phyloP scores from a whole-genome alignment of 306 rosid genomes.

The Myrica gale region DNA sequence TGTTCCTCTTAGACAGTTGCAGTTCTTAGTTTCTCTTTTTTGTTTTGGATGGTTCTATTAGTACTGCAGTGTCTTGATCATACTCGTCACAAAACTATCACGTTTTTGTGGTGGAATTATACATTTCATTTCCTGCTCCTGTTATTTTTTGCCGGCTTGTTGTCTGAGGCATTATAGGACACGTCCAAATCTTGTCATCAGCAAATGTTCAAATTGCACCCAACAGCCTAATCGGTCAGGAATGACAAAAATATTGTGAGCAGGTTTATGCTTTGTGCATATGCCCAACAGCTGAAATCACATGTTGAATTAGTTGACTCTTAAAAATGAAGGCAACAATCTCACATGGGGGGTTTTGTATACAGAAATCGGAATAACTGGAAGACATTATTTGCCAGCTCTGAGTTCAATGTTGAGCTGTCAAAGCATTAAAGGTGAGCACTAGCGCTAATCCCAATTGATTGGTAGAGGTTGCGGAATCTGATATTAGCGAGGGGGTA shows the following conservation, averaged over 20 bases:
- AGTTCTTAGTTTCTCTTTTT: slow-evolving; percentile 31
- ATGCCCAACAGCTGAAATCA: neutral
- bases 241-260: neutral
- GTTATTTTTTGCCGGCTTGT: neutral
- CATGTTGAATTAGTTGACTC: slow-evolving; percentile 1
- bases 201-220: neutral
- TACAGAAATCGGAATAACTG: neutral
- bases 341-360: neutral
- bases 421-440: neutral
- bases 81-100: slow-evolving; percentile 8
- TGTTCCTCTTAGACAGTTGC: slow-evolving; percentile 28
- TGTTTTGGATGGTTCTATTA: slow-evolving; percentile 37
- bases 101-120: neutral
- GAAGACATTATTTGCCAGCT: neutral
- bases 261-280: neutral
- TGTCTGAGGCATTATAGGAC: slow-evolving; percentile 5
- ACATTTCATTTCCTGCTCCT: neutral
- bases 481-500: too few species aligned
- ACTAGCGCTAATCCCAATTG: too few species aligned
- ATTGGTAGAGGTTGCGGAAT: too few species aligned
- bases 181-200: neutral
- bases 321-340: neutral
- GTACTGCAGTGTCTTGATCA: slow-evolving; percentile 15
- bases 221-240: neutral
- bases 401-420: neutral